phyloP scores from a whole-genome alignment of 225 moss, liverwort and hornwort species.

The Pseudisothecium myosuroides region DNA sequence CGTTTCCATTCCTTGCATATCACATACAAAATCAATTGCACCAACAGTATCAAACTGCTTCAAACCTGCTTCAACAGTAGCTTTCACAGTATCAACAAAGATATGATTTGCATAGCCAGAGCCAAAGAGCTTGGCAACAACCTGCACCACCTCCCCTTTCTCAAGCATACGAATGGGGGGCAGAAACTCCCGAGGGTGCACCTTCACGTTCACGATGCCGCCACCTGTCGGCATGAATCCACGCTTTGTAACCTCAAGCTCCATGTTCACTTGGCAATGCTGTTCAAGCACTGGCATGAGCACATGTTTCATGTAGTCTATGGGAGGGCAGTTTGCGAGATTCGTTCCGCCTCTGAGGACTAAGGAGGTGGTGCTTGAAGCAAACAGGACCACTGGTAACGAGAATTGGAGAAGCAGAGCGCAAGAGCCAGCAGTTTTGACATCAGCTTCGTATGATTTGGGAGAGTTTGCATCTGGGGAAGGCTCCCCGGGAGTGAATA shows the following conservation, averaged over 20 bases:
- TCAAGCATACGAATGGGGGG: not conserved
- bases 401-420: not conserved
- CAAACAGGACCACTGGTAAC: not conserved
- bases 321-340: not conserved
- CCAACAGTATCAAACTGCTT: too few species aligned
- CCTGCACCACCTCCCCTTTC: not conserved
- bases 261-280: not conserved
- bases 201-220: not conserved
- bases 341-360: not conserved
- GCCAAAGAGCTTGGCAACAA: not conserved
- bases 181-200: not conserved
- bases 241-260: not conserved
- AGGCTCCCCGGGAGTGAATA: not conserved
- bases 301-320: not conserved
- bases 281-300: not conserved
- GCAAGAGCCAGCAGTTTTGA: not conserved
- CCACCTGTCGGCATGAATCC: not conserved
- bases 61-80: not conserved
- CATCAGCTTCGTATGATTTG: not conserved
- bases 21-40: not conserved
- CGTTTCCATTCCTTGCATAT: not conserved
- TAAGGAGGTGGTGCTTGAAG: not conserved
- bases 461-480: not conserved
- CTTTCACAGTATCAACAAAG: not conserved
- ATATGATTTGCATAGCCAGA: not conserved